Base-by-base conservation (phyloP, 176 grass and related monocot species). In the Oryza glumipatula region DNA sequence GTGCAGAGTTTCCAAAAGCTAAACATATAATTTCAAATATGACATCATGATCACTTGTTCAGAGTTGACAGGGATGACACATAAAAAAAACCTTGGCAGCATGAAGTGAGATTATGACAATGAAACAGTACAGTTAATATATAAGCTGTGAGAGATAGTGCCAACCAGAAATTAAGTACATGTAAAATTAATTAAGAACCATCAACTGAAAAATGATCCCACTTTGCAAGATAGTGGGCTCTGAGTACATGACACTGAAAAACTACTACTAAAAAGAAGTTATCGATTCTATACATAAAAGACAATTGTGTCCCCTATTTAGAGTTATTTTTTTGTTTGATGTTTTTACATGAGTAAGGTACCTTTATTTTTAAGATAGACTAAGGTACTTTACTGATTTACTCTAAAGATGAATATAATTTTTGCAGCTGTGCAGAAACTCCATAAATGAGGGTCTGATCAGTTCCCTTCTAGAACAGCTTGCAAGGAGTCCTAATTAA, bases 1-100 rank as follows among this genome's bases (percentile, higher is more conserved):
- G 9, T 33, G 78, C 3, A 13, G 47, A 81, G 46, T 49, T 80
- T 47, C 78, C 30, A 56, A 56, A 54, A 52, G 64, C 28, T 30
- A 70, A 70, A 56, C 32, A 69, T 13, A 1, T 39, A 56, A 39
- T 33, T 70, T 70, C 67, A 71, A 81, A 12, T 72, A 32, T 60
- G 49, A 17, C 61, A 82, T 82, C 49, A 72, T 70, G 48, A 16
- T 52, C 49, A 52, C 15, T 52, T 52, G 33, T 60, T 12, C 13
- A 26, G n/a, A 56, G 33, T 71, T 41, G 16, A 79, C 39, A 81
- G 28, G 17, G 44, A 36, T 45, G 47, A 15, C 46, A 22, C 54
- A 26, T 49, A 5, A 39, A 33, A 33, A 5, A 39, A n/a, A 70
- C 11, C 10, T 56, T 39, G 33, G 21, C 11, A 71, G 12, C 11